Percentiles rank a stretch among this genome's conserved stretches.
These are phyloP conservation scores for Epithele typhae DNA, from an alignment of 768 basidiomycete genomes.

Conservation along the genomic window DNA sequence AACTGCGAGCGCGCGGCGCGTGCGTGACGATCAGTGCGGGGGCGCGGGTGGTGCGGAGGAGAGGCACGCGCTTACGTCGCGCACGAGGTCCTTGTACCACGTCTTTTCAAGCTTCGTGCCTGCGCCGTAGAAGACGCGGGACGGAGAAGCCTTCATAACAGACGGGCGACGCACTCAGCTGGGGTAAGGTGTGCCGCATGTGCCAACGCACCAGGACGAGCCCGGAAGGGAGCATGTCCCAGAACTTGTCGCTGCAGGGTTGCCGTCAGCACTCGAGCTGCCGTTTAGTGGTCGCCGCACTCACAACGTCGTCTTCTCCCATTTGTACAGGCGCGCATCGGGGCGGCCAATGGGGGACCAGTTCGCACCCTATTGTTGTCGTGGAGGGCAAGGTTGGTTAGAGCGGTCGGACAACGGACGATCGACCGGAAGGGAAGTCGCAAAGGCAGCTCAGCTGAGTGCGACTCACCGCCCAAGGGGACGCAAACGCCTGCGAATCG, in stretches of 20 bases:
- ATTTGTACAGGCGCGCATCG: slow-evolving; percentile 30
- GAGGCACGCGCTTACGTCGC: slow-evolving; percentile 28
- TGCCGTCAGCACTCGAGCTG: too few relatives aligned
- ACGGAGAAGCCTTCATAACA: slow-evolving; percentile 40
- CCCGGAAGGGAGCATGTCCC: slow-evolving; percentile 42
- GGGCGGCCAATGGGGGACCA: slow-evolving; percentile 38
- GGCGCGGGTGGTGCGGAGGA: not conserved
- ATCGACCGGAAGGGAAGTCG: too few relatives aligned
- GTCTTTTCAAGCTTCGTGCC: slow-evolving; percentile 18
- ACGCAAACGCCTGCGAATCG: slow-evolving; percentile 42
- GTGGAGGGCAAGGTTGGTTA: too few relatives aligned
- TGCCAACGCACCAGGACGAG: slow-evolving; percentile 32
- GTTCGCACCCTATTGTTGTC: slow-evolving; percentile 46
- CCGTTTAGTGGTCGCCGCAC: slow-evolving; percentile 10
- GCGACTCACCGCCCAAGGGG: slow-evolving; percentile 46
- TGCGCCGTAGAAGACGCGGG: slow-evolving; percentile 27
- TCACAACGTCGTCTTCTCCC: slow-evolving; percentile 42
- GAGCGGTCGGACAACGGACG: too few relatives aligned
- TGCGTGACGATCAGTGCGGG: not conserved
- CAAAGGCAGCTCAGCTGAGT: not conserved
- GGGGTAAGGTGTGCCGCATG: too few relatives aligned
- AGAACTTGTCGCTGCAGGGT: slow-evolving; percentile 37
- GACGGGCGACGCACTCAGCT: too few relatives aligned
- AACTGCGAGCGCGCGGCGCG: slow-evolving; percentile 23
- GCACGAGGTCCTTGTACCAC: slow-evolving; percentile 38